A percentile compares a stretch with the other conserved stretches of the same genome.
phyloP scores from a whole-genome alignment of 768 basidiomycete species.

The Brasilioporus rufonigricans region DNA sequence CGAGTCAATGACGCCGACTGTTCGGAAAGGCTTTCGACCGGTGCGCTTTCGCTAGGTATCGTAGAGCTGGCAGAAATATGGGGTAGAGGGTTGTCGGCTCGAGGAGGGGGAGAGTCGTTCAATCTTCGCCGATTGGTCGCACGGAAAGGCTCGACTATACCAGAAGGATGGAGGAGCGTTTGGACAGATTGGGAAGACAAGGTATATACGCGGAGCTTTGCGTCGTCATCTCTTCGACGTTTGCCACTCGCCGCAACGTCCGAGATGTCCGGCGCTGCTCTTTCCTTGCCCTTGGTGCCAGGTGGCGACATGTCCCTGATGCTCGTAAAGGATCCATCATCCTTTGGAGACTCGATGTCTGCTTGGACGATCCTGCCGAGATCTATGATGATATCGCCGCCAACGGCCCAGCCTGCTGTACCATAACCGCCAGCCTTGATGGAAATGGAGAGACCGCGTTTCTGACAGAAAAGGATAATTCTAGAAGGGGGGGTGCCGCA shows the following conservation, averaged over 20 bases:
- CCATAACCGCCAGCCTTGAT: slow-evolving; percentile 91
- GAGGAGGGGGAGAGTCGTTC: neutral
- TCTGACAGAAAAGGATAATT: slow-evolving; percentile 69
- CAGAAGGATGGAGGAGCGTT: slow-evolving; percentile 40
- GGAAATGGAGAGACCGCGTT: slow-evolving; percentile 67
- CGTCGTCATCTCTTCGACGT: slow-evolving; percentile 57
- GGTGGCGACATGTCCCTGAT: slow-evolving; percentile 52
- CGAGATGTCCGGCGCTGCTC: slow-evolving; percentile 9
- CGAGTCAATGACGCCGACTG: neutral
- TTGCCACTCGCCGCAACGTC: slow-evolving; percentile 36
- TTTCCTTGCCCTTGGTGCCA: slow-evolving; percentile 56
- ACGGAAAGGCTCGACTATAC: slow-evolving; percentile 12
- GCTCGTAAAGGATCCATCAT: slow-evolving; percentile 56
- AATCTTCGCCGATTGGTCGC: slow-evolving; percentile 22
- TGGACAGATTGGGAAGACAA: slow-evolving; percentile 54
- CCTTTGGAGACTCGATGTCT: slow-evolving; percentile 60
- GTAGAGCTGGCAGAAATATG: neutral
- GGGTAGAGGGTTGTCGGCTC: neutral
- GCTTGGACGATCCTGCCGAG: slow-evolving; percentile 65
- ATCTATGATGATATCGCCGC: slow-evolving; percentile 85
- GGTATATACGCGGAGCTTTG: slow-evolving; percentile 49
- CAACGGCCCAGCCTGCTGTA: slow-evolving; percentile 85
- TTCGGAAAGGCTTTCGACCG: neutral
- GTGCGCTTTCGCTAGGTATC: neutral
- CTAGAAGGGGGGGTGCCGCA: slow-evolving; percentile 34